Evolutionary conservation across 2,329 filamentous ascomycete species (phyloP).

Genomic region (Aspergillus sp.): DNA sequence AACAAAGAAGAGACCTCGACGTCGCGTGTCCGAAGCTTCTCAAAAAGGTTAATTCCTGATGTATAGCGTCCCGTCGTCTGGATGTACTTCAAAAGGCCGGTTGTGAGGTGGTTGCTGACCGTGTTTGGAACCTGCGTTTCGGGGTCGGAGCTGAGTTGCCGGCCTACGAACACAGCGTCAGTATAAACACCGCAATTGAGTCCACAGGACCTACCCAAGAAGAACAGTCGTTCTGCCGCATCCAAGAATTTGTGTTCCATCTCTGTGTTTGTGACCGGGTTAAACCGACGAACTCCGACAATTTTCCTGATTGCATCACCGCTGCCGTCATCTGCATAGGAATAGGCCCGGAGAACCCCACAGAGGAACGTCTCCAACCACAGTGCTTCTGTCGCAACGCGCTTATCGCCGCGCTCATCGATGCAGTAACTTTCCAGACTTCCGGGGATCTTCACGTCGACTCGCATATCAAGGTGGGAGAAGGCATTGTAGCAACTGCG

Average conservation of each 20-base stretch:
- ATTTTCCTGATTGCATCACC: constrained; percentile 96
- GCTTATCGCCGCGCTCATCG: constrained; percentile 93
- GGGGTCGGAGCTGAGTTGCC: constrained; percentile 93
- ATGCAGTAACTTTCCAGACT: constrained; percentile 97
- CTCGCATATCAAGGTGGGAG: constrained; percentile 95
- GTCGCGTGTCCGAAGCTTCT: constrained; percentile 88
- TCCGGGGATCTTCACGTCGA: constrained; percentile 94
- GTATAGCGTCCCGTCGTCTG: constrained; percentile 91
- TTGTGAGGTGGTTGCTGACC: constrained; percentile 91
- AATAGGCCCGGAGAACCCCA: constrained; percentile 89
- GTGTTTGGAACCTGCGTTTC: constrained; percentile 97
- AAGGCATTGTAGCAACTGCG: constrained; percentile 97
- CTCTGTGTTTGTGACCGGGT: constrained; percentile 97
- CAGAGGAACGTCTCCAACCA: constrained; percentile 98
- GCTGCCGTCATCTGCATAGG: constrained; percentile 92
- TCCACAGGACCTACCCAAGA: constrained; percentile 62
- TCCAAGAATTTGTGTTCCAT: constrained; percentile 95
- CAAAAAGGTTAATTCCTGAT: constrained; percentile 95
- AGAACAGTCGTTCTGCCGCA: constrained; percentile 92
- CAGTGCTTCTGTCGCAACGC: constrained; percentile 85
- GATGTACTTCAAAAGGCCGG: constrained; percentile 92
- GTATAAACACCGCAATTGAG: constrained; percentile 18
- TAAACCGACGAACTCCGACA: constrained; percentile 94
- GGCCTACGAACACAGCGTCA: constrained; percentile 55
- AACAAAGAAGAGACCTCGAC: constrained; percentile 91